A percentile compares a stretch with the other conserved stretches of the same genome.
phyloP scores from a whole-genome alignment of 2,329 filamentous ascomycete species.

The Fusarium agapanthi region DNA sequence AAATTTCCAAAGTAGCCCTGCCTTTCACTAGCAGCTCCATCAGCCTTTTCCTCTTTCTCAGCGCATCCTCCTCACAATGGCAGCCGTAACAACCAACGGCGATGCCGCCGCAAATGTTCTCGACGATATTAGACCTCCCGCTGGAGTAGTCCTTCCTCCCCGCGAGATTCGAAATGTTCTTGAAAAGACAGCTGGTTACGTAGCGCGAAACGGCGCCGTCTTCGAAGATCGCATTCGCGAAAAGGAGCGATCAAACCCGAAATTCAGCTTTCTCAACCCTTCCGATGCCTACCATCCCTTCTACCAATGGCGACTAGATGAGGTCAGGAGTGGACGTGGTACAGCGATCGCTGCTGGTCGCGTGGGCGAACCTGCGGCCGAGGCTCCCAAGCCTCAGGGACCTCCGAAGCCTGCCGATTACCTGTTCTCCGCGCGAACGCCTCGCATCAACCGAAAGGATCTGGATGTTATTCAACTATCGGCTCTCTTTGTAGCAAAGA shows the following conservation, averaged over 20 bases:
- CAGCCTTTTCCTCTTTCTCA: conserved; percentile 1
- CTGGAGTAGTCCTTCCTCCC: conserved; percentile 87
- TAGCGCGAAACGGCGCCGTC: conserved; percentile 71
- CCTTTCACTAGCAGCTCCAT: conserved; percentile 8
- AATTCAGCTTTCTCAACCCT: conserved; percentile 85
- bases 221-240: conserved; percentile 88
- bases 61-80: conserved; percentile 37
- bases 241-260: conserved; percentile 85
- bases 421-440: conserved; percentile 95
- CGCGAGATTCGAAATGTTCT: conserved; percentile 85
- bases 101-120: conserved; percentile 59
- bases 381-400: conserved; percentile 74
- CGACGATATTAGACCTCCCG: conserved; percentile 79
- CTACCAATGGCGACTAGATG: conserved; percentile 89
- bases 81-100: conserved; percentile 57
- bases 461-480: conserved; percentile 78
- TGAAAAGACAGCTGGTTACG: conserved; percentile 95
- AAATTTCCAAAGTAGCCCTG: conserved; percentile 39
- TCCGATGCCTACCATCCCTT: conserved; percentile 87
- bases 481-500: conserved; percentile 90
- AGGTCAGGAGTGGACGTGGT: conserved; percentile 85
- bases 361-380: conserved; percentile 66
- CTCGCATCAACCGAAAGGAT: conserved; percentile 95
- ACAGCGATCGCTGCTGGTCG: conserved; percentile 81
- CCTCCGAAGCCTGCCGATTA: conserved; percentile 88